Conservation (phyloP, 805 yeast species). For the Zygosaccharomyces siamensis region DNA sequence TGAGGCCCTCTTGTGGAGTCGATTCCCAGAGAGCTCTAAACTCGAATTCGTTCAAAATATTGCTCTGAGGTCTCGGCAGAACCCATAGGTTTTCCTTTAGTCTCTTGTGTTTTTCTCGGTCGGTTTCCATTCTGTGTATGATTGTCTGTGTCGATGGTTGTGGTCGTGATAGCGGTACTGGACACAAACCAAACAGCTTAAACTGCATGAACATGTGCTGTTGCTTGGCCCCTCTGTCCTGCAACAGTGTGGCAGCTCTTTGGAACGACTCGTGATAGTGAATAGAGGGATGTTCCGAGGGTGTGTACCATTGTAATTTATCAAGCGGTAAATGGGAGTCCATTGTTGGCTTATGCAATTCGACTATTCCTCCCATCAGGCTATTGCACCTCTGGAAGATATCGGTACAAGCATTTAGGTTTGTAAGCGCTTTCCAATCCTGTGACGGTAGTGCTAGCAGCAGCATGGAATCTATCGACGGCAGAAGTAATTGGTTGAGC, state of each 20-base stretch:
- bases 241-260: slow-evolving; percentile 7
- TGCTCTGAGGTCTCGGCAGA: slow-evolving; percentile 42
- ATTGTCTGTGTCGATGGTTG: slow-evolving; percentile 45
- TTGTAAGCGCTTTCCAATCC: slow-evolving; percentile 22
- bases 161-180: slow-evolving; percentile 3
- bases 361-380: slow-evolving; percentile 9
- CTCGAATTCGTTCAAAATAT: slow-evolving; percentile 40
- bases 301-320: slow-evolving; percentile 9
- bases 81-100: slow-evolving; percentile 80
- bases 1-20: slow-evolving; percentile 32
- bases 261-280: slow-evolving; percentile 10
- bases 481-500: slow-evolving; percentile 22
- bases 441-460: slow-evolving; percentile 19
- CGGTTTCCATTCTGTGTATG: slow-evolving; percentile 81
- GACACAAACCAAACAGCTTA: slow-evolving; percentile 8
- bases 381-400: slow-evolving; percentile 14
- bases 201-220: slow-evolving; percentile 12
- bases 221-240: slow-evolving; percentile 13
- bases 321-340: slow-evolving; percentile 7
- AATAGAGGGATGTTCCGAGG: slow-evolving; percentile 1
- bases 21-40: slow-evolving; percentile 44
- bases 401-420: slow-evolving; percentile 18
- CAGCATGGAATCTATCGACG: slow-evolving; percentile 23
- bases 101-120: slow-evolving; percentile 83
- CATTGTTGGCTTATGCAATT: background rate